phyloP scores from a whole-genome alignment of 768 basidiomycete genomes.

The Calocera cornea region DNA sequence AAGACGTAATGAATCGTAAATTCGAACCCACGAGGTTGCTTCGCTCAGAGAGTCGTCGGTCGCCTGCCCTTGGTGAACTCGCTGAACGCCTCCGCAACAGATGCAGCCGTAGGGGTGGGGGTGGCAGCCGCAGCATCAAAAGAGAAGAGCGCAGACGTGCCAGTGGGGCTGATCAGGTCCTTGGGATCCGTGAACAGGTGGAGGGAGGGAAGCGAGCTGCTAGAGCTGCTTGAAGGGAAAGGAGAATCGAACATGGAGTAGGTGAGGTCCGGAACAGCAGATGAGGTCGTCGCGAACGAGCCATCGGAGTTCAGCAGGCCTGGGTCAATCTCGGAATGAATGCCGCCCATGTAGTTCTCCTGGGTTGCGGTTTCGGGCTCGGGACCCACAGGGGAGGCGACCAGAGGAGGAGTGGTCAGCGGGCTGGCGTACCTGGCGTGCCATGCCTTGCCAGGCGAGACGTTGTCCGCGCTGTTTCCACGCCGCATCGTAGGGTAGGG shows the following conservation, averaged over 20 bases:
- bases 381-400: background rate
- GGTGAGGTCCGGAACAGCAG: background rate
- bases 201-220: background rate
- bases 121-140: conserved; percentile 2
- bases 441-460: background rate
- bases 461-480: background rate
- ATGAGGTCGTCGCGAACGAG: background rate
- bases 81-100: conserved; percentile 1
- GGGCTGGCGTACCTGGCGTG: background rate
- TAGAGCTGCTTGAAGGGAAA: background rate
- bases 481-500: background rate
- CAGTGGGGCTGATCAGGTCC: background rate
- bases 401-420: background rate
- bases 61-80: background rate
- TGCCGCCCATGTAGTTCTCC: background rate
- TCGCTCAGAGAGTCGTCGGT: conserved; percentile 1
- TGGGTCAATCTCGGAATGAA: background rate
- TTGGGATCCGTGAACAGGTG: conserved; percentile 1
- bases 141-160: background rate
- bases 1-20: background rate
- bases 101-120: background rate
- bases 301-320: background rate
- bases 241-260: conserved; percentile 2
- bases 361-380: background rate
- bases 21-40: background rate